phyloP scores from a whole-genome alignment of 306 rosid species.

The Corylus avellana region DNA sequence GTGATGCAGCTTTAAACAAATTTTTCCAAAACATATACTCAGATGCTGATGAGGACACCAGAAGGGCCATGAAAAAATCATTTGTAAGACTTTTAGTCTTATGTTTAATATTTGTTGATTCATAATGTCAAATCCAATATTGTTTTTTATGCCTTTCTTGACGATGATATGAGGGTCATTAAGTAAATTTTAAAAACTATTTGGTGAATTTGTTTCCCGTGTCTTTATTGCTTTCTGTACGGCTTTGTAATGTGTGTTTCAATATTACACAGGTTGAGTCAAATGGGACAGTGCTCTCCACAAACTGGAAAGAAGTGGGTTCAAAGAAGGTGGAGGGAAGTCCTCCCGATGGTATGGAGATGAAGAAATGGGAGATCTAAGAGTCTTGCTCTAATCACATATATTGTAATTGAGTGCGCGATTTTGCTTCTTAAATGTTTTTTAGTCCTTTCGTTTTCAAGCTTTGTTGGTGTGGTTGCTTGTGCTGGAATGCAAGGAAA shows the following conservation, averaged over 20 bases:
- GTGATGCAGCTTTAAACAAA: conserved; percentile 92
- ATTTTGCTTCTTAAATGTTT: conserved; percentile 33
- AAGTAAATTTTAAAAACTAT: neutral
- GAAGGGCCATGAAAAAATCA: conserved; percentile 91
- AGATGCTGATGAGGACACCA: conserved; percentile 93
- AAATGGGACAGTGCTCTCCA: conserved; percentile 86
- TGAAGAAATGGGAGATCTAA: conserved; percentile 85
- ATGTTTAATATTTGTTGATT: neutral
- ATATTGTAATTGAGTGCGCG: conserved; percentile 8
- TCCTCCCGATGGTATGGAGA: conserved; percentile 96
- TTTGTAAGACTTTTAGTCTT: conserved; percentile 55
- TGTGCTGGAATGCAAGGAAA: neutral
- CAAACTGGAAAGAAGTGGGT: conserved; percentile 99
- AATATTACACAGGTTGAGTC: conserved; percentile 68
- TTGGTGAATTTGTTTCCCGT: neutral
- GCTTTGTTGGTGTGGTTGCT: neutral
- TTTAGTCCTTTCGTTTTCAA: neutral
- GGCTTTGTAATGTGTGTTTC: neutral
- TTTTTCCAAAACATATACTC: conserved; percentile 84
- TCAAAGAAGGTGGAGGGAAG: conserved; percentile 91
- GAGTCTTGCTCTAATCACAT: neutral
- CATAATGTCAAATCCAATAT: conserved; percentile 2
- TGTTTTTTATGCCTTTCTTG: neutral
- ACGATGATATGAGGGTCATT: neutral
- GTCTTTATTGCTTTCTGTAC: neutral